Evolutionary conservation across 176 grass and related monocot genomes (phyloP).

Genomic region (Musa troglodytarum): DNA sequence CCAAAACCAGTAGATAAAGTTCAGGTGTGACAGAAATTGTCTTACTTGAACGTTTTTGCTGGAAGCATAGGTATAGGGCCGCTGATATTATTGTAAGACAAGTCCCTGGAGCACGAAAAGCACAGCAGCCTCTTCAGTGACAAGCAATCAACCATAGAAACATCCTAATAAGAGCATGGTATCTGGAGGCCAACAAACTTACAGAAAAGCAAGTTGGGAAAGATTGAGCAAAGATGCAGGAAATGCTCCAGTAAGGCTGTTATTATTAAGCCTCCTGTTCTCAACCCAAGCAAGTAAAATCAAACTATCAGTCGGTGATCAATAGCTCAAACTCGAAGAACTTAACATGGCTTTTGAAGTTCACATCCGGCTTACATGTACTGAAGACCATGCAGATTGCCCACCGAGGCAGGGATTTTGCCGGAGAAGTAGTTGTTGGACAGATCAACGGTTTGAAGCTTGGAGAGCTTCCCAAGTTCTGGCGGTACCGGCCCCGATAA

Average conservation of each 20-base stretch:
- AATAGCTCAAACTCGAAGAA: background rate
- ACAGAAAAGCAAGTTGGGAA: conserved; percentile 73
- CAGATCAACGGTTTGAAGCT: conserved; percentile 72
- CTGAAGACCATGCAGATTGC: conserved; percentile 66
- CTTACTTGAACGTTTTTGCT: conserved; percentile 72
- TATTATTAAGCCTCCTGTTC: conserved; percentile 75
- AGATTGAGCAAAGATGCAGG: conserved; percentile 47
- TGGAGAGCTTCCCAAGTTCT: conserved; percentile 65
- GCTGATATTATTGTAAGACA: conserved; percentile 85
- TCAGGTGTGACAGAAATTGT: background rate
- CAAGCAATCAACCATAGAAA: conserved; percentile 1
- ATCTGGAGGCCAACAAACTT: conserved; percentile 17
- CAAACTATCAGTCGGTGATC: background rate
- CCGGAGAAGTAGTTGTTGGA: conserved; percentile 65
- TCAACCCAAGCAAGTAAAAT: conserved; percentile 19
- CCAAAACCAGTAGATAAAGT: background rate
- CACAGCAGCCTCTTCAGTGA: conserved; percentile 10
- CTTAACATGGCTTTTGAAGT: background rate
- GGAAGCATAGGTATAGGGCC: conserved; percentile 49
- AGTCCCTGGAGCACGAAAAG: conserved; percentile 49
- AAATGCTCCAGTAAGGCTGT: conserved; percentile 52
- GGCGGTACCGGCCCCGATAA: conserved; percentile 56
- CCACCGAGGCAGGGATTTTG: conserved; percentile 52
- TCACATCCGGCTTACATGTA: conserved; percentile 55
- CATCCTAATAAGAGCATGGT: conserved; percentile 15